Conservation (phyloP, 768 basidiomycete genomes). For the Clavaria fumosa region DNA sequence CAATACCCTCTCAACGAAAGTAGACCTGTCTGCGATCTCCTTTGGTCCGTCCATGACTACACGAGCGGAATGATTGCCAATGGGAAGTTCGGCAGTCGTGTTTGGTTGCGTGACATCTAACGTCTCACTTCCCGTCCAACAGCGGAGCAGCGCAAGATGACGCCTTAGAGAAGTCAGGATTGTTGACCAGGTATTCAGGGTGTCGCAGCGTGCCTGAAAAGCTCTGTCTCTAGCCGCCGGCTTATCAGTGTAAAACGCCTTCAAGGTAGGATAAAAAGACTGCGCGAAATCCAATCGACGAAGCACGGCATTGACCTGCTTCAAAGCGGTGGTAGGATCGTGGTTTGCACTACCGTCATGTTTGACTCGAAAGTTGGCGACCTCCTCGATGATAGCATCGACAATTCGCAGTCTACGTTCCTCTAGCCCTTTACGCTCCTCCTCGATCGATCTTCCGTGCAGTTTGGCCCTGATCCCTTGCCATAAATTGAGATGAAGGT, state of each 20-base stretch:
- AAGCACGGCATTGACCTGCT: conserved; percentile 50
- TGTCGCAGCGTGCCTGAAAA: conserved; percentile 76
- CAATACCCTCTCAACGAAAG: conserved; percentile 84
- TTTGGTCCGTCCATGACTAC: conserved; percentile 18
- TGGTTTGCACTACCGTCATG: conserved; percentile 22
- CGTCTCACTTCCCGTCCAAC: conserved; percentile 89
- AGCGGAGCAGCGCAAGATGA: conserved; percentile 65
- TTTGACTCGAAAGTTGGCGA: conserved; percentile 56
- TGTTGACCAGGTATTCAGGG: conserved; percentile 86
- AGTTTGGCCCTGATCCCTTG: conserved; percentile 80
- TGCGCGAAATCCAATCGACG: conserved; percentile 68
- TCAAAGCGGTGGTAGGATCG: conserved; percentile 31
- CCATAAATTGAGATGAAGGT: conserved; percentile 64
- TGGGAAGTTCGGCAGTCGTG: conserved; percentile 43
- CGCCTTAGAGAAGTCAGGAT: conserved; percentile 72
- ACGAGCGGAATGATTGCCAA: conserved; percentile 19
- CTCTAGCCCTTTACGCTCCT: conserved; percentile 69
- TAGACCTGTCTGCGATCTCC: conserved; percentile 52
- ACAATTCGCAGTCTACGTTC: conserved; percentile 71
- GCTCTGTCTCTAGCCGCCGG: conserved; percentile 44
- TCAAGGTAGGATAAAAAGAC: conserved; percentile 74
- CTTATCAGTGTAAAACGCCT: conserved; percentile 67
- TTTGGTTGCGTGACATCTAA: conserved; percentile 78
- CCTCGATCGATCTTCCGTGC: conserved; percentile 61
- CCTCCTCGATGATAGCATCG: conserved; percentile 72